Evolutionary conservation across 176 grass and related monocot species (phyloP), one percentile per base, ranked within the genome.

Genomic region (Carex pumila): DNA sequence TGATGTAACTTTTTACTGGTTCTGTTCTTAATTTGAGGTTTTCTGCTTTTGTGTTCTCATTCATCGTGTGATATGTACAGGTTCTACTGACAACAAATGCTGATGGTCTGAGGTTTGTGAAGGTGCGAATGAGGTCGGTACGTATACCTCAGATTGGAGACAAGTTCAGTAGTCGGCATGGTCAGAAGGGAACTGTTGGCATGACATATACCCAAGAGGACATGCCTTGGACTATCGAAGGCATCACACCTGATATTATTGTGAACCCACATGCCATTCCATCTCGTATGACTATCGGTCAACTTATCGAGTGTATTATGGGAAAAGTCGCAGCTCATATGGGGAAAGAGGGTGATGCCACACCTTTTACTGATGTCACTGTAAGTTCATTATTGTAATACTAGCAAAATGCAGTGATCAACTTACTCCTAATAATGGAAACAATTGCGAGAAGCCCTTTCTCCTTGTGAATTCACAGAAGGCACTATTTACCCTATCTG

Each of bases 181-280:
- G 93, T 17, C 96, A 99, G 74, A 99, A 99, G 62, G 96, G 93
- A 88, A 99, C 96, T 88, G 93, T 99, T 59, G 96, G 96, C 85
- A 99, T 99, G 96, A 99, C 93, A 53, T 95, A 95, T 79, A 99
- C 96, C 39, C 96, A 99, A 83, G 93, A 99, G 88, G 93, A 99
- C 84, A 99, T 99, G 96, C 96, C 96, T 13, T 99, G 96, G 93
- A 99, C 96, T 1, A 93, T 99, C 19, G 91, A 99, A 89, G 96
- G 96, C 90, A 95, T 99, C 65, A 99, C 96, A 12, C 96, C 93
- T 78, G 96, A 95, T 88, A 98, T 98, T 79, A 98, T 98, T 63
- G 93, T 98, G 86, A 98, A 98, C 83, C 95, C 92, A 61, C 95
- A 98, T 90, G 92, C 95, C 76, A 95, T 98, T 82, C 95, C 95